phyloP scores from a whole-genome alignment of 108 stramenopile genomes.

The Asterionellopsis glacialis region DNA sequence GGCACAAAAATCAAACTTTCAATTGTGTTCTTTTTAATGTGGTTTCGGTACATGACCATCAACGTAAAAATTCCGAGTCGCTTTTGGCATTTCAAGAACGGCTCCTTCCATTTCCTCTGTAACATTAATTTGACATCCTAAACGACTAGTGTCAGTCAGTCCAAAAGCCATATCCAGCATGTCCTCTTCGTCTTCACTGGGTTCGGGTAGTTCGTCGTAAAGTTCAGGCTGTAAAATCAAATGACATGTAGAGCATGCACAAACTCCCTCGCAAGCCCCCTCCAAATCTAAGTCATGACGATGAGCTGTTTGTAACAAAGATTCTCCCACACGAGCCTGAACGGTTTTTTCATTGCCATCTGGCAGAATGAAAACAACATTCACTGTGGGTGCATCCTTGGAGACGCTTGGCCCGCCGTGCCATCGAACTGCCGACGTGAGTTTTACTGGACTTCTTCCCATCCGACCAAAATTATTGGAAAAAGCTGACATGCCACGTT shows the following conservation, averaged over 20 bases:
- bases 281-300: slow-evolving; percentile 79
- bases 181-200: slow-evolving; percentile 89
- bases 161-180: slow-evolving; percentile 99
- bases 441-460: too few species aligned
- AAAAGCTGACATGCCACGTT: too few species aligned
- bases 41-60: slow-evolving; percentile 98
- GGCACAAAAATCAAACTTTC: background rate
- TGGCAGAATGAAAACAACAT: slow-evolving; percentile 57
- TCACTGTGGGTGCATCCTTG: slow-evolving; percentile 54
- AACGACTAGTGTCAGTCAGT: slow-evolving; percentile 86
- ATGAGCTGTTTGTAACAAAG: slow-evolving; percentile 77
- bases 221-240: slow-evolving; percentile 81
- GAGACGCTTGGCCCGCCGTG: slow-evolving; percentile 58
- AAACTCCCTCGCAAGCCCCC: slow-evolving; percentile 98
- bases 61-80: slow-evolving; percentile 97
- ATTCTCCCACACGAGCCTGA: slow-evolving; percentile 67
- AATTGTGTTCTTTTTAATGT: slow-evolving; percentile 68
- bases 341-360: slow-evolving; percentile 38
- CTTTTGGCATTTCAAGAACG: slow-evolving; percentile 83
- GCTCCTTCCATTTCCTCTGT: slow-evolving; percentile 88
- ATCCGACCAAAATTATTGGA: too few species aligned
- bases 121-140: slow-evolving; percentile 93
- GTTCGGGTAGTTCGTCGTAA: slow-evolving; percentile 66
- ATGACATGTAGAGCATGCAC: slow-evolving; percentile 97
- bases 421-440: slow-evolving; percentile 29